A percentile compares a stretch with the other conserved stretches of the same genome.
Conservation (phyloP, 2,329 filamentous ascomycete species). For the Botrytis squamosa region DNA sequence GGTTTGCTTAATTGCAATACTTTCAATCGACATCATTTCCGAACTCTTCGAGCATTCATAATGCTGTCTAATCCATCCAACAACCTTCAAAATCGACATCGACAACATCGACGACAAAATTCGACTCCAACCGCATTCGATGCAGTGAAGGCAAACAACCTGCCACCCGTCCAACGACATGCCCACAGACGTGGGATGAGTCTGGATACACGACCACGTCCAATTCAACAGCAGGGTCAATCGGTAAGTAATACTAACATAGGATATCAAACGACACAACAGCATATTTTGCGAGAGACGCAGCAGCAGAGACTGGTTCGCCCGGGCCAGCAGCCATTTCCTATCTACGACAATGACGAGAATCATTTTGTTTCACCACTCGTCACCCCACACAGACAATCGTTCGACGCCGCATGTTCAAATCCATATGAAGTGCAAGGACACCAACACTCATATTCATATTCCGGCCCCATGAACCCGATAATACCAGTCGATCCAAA, state of each 20-base stretch:
- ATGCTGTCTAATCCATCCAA: slow-evolving; percentile 78
- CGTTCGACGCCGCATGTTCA: slow-evolving; percentile 49
- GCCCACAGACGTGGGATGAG: slow-evolving; percentile 80
- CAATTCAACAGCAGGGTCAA: slow-evolving; percentile 44
- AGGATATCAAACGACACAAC: slow-evolving; percentile 55
- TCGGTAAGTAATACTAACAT: slow-evolving; percentile 56
- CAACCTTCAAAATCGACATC: slow-evolving; percentile 71
- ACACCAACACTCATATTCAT: slow-evolving; percentile 32
- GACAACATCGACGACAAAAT: slow-evolving; percentile 81
- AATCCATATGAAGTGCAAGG: slow-evolving; percentile 36
- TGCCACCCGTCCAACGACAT: slow-evolving; percentile 57
- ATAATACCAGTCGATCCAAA: slow-evolving; percentile 41
- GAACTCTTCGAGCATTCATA: slow-evolving; percentile 67
- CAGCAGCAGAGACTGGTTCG: slow-evolving; percentile 83
- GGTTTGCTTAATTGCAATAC: slow-evolving; percentile 52
- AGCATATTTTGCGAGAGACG: slow-evolving; percentile 85
- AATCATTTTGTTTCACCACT: slow-evolving; percentile 58
- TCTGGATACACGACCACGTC: slow-evolving; percentile 69
- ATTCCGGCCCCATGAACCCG: slow-evolving; percentile 48
- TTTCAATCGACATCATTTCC: slow-evolving; percentile 54
- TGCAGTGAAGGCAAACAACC: slow-evolving; percentile 65
- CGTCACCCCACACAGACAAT: slow-evolving; percentile 53
- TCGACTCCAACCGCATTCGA: slow-evolving; percentile 81
- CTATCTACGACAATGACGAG: slow-evolving; percentile 45
- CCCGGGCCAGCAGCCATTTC: slow-evolving; percentile 57